Conservation (phyloP, 331 rosid species). For the Erythrophleum ivorense region DNA sequence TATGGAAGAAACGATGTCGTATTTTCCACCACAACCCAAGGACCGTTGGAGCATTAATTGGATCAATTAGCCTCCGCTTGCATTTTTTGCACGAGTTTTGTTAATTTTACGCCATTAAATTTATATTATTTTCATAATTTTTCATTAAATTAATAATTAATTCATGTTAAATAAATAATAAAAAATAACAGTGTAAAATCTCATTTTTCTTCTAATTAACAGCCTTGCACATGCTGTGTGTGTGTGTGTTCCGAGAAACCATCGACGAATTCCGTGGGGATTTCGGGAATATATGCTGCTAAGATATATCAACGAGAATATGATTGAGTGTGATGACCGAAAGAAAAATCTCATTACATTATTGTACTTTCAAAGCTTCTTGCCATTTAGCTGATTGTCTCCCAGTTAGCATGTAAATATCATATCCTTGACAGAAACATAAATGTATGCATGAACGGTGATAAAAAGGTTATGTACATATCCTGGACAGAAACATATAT, state of each 20-base stretch:
- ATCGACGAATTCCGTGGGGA: neutral
- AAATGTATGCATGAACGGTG: no score
- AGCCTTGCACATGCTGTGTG: neutral
- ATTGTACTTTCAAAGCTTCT: conserved; percentile 35
- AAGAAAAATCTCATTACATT: conserved; percentile 4
- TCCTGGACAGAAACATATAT: no score
- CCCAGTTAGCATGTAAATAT: neutral
- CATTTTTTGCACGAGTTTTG: no score
- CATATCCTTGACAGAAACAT: no score
- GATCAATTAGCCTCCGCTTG: no score
- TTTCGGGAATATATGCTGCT: conserved; percentile 12
- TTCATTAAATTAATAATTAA: no score
- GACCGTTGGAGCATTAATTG: neutral
- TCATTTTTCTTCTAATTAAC: neutral
- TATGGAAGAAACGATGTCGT: neutral
- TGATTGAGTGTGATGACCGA: conserved; percentile 20
- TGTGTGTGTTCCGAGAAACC: neutral
- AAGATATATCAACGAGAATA: neutral
- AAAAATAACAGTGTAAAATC: neutral
- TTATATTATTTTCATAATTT: no score
- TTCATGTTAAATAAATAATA: neutral
- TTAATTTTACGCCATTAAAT: no score
- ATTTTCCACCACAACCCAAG: neutral
- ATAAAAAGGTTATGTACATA: no score
- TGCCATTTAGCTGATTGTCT: conserved; percentile 17